A percentile compares a stretch with the other conserved stretches of the same genome.
Evolutionary conservation across 495 filamentous ascomycete genomes (phyloP).

Genomic region (Tuber melanosporum): DNA sequence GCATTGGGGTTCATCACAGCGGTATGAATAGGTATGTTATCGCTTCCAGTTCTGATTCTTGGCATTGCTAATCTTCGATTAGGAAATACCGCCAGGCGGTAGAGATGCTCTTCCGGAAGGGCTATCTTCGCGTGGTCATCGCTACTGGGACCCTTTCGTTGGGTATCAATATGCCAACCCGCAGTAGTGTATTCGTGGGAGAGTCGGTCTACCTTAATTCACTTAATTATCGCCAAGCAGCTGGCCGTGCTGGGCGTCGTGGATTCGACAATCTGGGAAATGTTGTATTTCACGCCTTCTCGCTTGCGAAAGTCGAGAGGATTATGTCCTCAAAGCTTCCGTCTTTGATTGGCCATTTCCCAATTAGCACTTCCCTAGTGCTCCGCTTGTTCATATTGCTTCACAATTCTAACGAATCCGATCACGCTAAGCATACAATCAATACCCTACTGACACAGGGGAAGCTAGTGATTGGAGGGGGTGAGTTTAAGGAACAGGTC

Average conservation of each 20-base stretch:
- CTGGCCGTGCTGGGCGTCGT: constrained; percentile 70
- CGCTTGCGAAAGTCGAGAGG: constrained; percentile 52
- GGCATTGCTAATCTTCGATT: constrained; percentile 23
- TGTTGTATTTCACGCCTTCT: constrained; percentile 64
- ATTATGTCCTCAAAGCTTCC: constrained; percentile 66
- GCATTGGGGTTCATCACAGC: constrained; percentile 69
- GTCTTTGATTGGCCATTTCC: constrained; percentile 69
- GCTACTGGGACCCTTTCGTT: constrained; percentile 70
- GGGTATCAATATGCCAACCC: constrained; percentile 81
- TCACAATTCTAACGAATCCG: constrained; percentile 55
- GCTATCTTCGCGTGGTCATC: constrained; percentile 63
- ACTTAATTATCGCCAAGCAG: constrained; percentile 67
- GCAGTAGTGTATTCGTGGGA: constrained; percentile 68
- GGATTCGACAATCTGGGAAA: constrained; percentile 77
- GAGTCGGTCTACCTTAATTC: constrained; percentile 65
- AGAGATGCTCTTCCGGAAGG: constrained; percentile 67
- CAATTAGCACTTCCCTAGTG: constrained; percentile 65
- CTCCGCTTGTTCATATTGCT: constrained; percentile 62
- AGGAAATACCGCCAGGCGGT: constrained; percentile 45
- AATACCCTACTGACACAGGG: constrained; percentile 61
- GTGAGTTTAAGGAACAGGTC: constrained; percentile 56
- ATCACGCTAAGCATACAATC: constrained; percentile 55
- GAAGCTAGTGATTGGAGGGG: constrained; percentile 62
- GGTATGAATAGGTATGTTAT: constrained; percentile 63
- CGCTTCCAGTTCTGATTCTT: not conserved